Conservation (phyloP, 768 basidiomycete species). For the Tricholoma sp. region DNA sequence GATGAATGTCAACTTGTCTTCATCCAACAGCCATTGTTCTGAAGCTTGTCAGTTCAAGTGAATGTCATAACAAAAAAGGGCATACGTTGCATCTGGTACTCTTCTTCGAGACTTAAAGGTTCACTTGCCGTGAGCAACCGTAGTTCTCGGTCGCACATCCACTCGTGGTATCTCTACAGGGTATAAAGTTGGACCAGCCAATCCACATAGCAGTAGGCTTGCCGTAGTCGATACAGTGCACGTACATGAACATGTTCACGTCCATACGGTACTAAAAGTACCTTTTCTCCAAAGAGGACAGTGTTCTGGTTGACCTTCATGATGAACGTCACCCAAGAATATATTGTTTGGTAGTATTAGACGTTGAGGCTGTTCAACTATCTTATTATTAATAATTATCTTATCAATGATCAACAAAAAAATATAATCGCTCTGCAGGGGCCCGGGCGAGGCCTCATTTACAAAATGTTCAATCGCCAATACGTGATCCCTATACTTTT, state of each 20-base stretch:
- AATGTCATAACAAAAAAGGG: background rate
- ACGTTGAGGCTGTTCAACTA: no score
- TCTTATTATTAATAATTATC: no score
- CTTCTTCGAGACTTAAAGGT: conserved; percentile 72
- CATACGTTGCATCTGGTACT: conserved; percentile 85
- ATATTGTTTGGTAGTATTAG: no score
- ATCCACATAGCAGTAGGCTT: conserved; percentile 1
- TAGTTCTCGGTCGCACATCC: conserved; percentile 80
- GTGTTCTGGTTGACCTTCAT: conserved; percentile 70
- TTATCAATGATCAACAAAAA: no score
- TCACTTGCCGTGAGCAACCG: conserved; percentile 81
- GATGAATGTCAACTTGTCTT: conserved; percentile 92
- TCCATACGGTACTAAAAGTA: conserved; percentile 80
- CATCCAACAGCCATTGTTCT: conserved; percentile 86
- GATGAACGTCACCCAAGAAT: no score
- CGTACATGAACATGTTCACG: conserved; percentile 46
- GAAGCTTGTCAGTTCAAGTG: background rate
- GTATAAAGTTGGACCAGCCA: background rate
- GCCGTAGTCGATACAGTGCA: conserved; percentile 4
- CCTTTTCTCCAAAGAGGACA: conserved; percentile 57
- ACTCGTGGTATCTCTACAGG: conserved; percentile 75
- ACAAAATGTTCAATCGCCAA: no score
- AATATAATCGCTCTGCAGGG: no score
- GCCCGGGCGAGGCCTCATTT: no score
- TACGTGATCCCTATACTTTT: no score